Percentiles rank a stretch among this genome's conserved stretches.
These are phyloP conservation scores for Lepidium sativum DNA, from an alignment of 345 rosid genomes.

Conservation along the genomic window DNA sequence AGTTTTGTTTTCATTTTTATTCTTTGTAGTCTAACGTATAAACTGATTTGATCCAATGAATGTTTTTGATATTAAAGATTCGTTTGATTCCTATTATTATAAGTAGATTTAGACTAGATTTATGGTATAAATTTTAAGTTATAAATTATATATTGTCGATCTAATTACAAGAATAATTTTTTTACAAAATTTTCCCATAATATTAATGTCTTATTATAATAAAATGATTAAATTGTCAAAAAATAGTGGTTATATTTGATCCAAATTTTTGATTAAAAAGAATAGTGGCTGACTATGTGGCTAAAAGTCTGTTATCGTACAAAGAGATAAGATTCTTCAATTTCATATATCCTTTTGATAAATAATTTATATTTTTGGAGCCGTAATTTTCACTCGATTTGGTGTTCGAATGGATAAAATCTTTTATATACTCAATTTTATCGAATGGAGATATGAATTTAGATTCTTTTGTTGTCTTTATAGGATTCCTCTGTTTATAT, in stretches of 20 bases:
- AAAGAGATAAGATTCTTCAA: conserved; percentile 23
- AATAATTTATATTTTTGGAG: not conserved
- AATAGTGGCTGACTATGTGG: conserved; percentile 15
- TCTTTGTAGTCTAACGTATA: too few relatives aligned
- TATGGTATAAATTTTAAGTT: too few relatives aligned
- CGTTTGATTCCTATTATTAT: too few relatives aligned
- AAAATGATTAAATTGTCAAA: too few relatives aligned
- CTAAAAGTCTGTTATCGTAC: not conserved
- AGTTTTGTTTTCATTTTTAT: too few relatives aligned
- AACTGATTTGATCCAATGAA: not conserved
- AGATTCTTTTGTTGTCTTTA: conserved; percentile 17
- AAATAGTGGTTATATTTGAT: not conserved
- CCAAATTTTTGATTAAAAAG: not conserved
- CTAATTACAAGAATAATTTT: too few relatives aligned
- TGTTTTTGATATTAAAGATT: not conserved
- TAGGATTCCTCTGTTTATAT: conserved; percentile 1
- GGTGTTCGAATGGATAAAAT: conserved; percentile 22
- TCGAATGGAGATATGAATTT: conserved; percentile 5
- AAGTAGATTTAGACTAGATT: too few relatives aligned
- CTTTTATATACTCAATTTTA: not conserved
- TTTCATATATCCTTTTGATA: not conserved
- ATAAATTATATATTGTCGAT: too few relatives aligned
- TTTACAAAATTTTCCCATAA: too few relatives aligned
- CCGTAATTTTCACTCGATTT: conserved; percentile 12
- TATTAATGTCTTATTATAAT: too few relatives aligned